Conservation (phyloP, 202 grass and related monocot species). For the Bolboschoenoplectus hybrid region DNA sequence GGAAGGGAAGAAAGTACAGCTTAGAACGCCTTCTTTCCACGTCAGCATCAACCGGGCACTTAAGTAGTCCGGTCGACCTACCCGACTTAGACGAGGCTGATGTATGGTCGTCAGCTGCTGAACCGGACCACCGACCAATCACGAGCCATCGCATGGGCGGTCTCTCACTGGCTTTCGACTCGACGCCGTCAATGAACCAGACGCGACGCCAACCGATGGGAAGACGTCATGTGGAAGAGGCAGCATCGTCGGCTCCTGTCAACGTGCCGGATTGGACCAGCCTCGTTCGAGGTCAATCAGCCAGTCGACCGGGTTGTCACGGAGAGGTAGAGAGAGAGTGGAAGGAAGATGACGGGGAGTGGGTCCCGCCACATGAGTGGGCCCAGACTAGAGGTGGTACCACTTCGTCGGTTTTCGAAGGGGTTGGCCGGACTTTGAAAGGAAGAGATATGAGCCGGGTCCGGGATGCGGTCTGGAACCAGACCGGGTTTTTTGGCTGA, state of each 20-base stretch:
- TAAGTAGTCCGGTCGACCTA: constrained; percentile 20
- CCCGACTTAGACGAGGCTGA: constrained; percentile 46
- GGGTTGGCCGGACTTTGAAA: constrained; percentile 57
- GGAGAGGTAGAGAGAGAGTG: not conserved
- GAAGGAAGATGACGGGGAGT: constrained; percentile 24
- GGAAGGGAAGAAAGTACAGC: constrained; percentile 41
- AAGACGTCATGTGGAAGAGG: not conserved
- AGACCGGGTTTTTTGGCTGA: constrained; percentile 46
- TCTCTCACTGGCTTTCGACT: constrained; percentile 43
- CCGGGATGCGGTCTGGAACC: constrained; percentile 49
- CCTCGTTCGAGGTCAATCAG: constrained; percentile 10
- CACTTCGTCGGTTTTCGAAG: constrained; percentile 47
- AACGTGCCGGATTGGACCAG: constrained; percentile 43
- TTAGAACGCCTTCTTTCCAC: constrained; percentile 35
- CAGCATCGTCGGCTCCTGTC: constrained; percentile 42
- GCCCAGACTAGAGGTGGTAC: constrained; percentile 37
- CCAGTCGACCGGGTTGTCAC: not conserved
- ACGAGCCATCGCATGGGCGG: constrained; percentile 25
- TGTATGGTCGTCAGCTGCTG: constrained; percentile 30
- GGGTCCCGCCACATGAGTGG: constrained; percentile 51
- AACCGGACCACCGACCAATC: not conserved
- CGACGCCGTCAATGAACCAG: not conserved
- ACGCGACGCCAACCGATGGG: not conserved
- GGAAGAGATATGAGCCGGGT: constrained; percentile 60
- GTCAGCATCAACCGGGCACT: constrained; percentile 21